A percentile compares a stretch with the other conserved stretches of the same genome.
phyloP scores from a whole-genome alignment of 768 basidiomycete genomes.

The Trametes cinnabarina region DNA sequence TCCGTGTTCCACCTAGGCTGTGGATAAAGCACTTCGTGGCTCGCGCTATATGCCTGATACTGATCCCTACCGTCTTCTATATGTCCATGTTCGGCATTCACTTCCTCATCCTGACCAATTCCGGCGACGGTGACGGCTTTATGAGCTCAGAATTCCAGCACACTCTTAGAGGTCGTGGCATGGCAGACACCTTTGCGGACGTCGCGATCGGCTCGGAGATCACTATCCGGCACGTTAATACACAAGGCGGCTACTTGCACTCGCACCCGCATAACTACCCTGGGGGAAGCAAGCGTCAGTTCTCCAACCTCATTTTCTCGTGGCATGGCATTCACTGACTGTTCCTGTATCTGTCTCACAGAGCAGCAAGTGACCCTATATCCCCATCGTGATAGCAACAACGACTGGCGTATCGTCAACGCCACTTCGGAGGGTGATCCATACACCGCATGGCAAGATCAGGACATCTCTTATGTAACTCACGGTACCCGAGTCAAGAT shows the following conservation, averaged over 20 bases:
- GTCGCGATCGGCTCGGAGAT: slow-evolving; percentile 82
- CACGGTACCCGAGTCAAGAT: slow-evolving; percentile 74
- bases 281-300: slow-evolving; percentile 82
- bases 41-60: slow-evolving; percentile 85
- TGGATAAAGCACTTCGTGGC: slow-evolving; percentile 88
- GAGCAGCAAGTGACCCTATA: slow-evolving; percentile 99
- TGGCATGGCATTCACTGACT: neutral
- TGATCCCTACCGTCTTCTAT: slow-evolving; percentile 83
- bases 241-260: slow-evolving; percentile 98
- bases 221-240: slow-evolving; percentile 87
- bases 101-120: slow-evolving; percentile 82
- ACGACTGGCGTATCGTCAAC: slow-evolving; percentile 85
- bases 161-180: slow-evolving; percentile 82
- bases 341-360: slow-evolving; percentile 30
- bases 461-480: slow-evolving; percentile 61
- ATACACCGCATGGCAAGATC: slow-evolving; percentile 46
- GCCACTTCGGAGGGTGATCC: slow-evolving; percentile 49
- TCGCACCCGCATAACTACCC: slow-evolving; percentile 92
- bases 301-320: neutral
- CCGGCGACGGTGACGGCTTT: slow-evolving; percentile 97
- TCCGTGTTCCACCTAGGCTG: slow-evolving; percentile 68
- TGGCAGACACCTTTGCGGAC: slow-evolving; percentile 90
- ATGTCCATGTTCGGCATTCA: slow-evolving; percentile 97
- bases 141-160: slow-evolving; percentile 99
- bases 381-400: slow-evolving; percentile 97